phyloP scores from a whole-genome alignment of 148 eudicot genomes.

The Persicaria maculosa region DNA sequence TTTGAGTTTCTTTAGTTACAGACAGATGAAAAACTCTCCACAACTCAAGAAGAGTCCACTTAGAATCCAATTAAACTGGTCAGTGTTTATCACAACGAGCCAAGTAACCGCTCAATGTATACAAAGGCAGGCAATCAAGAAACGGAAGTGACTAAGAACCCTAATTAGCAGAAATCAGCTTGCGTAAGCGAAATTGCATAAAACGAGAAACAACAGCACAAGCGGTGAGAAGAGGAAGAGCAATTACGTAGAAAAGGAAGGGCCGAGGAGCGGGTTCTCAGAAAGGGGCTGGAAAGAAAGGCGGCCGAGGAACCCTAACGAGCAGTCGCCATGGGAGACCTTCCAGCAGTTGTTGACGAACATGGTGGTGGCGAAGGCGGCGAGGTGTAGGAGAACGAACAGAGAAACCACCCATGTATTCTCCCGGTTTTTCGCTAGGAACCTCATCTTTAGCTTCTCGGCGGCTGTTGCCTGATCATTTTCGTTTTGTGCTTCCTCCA shows the following conservation, averaged over 20 bases:
- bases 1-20: not conserved
- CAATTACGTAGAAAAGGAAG: slow-evolving; percentile 65
- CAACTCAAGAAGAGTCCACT: not conserved
- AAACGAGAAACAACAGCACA: not conserved
- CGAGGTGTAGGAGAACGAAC: slow-evolving; percentile 50
- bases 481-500: slow-evolving; percentile 19
- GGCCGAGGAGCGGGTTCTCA: slow-evolving; percentile 83
- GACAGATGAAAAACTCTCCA: not conserved
- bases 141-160: not conserved
- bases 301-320: slow-evolving; percentile 35
- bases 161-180: slow-evolving; percentile 7
- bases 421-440: slow-evolving; percentile 56
- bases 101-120: not conserved
- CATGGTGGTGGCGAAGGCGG: slow-evolving; percentile 51
- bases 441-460: slow-evolving; percentile 34
- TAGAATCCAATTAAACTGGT: not conserved
- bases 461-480: not conserved
- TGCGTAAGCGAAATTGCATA: not conserved
- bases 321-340: slow-evolving; percentile 50
- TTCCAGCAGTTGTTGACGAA: slow-evolving; percentile 65
- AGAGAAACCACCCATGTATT: slow-evolving; percentile 72
- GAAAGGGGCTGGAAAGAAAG: slow-evolving; percentile 67
- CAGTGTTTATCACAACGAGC: not conserved
- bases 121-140: not conserved
- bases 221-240: not conserved